A percentile compares a stretch with the other conserved stretches of the same genome.
Conservation (phyloP, 2,329 filamentous ascomycete genomes). For the Diaporthe vaccinii region DNA sequence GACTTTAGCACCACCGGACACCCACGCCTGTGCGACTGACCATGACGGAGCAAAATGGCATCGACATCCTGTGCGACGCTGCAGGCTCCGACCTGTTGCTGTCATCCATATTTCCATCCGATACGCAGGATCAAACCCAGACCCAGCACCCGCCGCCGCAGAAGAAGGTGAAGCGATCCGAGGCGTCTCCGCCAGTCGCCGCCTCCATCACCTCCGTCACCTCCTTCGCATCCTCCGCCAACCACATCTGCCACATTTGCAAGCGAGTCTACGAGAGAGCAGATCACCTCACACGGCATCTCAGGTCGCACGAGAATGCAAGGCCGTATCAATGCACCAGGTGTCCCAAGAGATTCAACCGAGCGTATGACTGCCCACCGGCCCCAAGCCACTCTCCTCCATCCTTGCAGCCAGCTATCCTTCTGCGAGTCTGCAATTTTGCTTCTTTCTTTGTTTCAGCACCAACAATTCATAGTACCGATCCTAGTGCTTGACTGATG, state of each 20-base stretch:
- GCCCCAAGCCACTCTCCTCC: neutral
- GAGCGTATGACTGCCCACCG: slow-evolving; percentile 45
- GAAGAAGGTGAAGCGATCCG: slow-evolving; percentile 38
- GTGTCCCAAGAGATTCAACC: slow-evolving; percentile 48
- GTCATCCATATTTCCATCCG: neutral
- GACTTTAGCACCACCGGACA: neutral
- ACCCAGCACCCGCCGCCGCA: slow-evolving; percentile 23
- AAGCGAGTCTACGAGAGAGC: slow-evolving; percentile 49
- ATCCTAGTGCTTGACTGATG: neutral
- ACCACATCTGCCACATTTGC: slow-evolving; percentile 46
- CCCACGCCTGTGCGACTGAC: slow-evolving; percentile 30
- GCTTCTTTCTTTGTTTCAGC: neutral
- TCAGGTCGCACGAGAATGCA: slow-evolving; percentile 49
- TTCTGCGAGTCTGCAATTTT: neutral
- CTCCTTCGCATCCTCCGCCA: neutral
- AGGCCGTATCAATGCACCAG: slow-evolving; percentile 48
- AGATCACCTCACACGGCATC: slow-evolving; percentile 48
- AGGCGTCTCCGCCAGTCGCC: slow-evolving; percentile 16
- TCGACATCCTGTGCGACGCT: slow-evolving; percentile 49
- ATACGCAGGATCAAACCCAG: slow-evolving; percentile 32
- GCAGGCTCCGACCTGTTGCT: slow-evolving; percentile 42
- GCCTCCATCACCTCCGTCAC: slow-evolving; percentile 36
- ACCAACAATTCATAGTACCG: neutral
- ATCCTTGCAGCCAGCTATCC: neutral
- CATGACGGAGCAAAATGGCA: slow-evolving; percentile 48